Evolutionary conservation across 768 basidiomycete genomes (phyloP).

Genomic region (Termitomyces sp.): DNA sequence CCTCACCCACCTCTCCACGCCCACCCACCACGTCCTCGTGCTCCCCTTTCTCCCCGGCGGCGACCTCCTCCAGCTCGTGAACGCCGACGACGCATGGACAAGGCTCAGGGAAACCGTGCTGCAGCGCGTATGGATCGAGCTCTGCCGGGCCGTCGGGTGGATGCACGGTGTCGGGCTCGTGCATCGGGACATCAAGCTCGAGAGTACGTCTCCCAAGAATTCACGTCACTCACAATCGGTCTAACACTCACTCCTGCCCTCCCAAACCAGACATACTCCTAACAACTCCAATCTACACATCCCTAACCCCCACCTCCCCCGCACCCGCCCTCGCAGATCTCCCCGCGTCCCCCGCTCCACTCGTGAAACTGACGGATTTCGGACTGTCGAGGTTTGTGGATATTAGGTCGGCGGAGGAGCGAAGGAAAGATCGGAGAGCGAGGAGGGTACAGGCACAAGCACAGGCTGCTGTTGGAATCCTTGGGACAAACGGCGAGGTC

Average conservation of each 20-base stretch:
- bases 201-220: conserved; percentile 43
- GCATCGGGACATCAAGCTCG: conserved; percentile 89
- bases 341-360: conserved; percentile 40
- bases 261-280: conserved; percentile 73
- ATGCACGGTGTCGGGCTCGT: conserved; percentile 83
- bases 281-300: conserved; percentile 34
- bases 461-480: no score
- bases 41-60: conserved; percentile 75
- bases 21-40: conserved; percentile 71
- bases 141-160: conserved; percentile 78
- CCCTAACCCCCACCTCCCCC: conserved; percentile 20
- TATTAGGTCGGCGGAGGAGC: conserved; percentile 28
- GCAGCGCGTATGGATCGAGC: conserved; percentile 68
- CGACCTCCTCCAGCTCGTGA: conserved; percentile 75
- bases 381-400: conserved; percentile 85
- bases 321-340: conserved; percentile 25
- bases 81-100: conserved; percentile 43
- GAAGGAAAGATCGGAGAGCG: conserved; percentile 3
- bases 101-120: conserved; percentile 42
- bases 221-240: no score
- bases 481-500: background rate
- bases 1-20: conserved; percentile 64
- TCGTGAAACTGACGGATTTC: conserved; percentile 85
- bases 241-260: no score
- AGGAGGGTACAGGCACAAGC: background rate